phyloP scores from a whole-genome alignment of 176 grass and related monocot species.

The Avena atlantica region DNA sequence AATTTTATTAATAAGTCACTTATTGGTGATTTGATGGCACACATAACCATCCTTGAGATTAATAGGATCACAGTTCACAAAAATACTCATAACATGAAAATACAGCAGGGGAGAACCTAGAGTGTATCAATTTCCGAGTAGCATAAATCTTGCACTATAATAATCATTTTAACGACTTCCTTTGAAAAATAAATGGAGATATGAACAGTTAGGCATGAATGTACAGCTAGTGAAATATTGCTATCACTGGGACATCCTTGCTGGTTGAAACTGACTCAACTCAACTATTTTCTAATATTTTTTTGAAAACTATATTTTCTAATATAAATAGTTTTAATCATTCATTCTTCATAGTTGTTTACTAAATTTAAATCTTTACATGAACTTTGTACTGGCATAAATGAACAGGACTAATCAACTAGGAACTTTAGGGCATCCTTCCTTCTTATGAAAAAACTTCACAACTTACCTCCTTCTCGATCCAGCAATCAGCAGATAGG shows the following conservation, averaged over 20 bases:
- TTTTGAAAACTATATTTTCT: constrained; percentile 10
- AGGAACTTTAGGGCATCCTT: constrained; percentile 27
- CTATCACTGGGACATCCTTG: neutral
- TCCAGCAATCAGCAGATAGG: constrained; percentile 89
- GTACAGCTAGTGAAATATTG: neutral
- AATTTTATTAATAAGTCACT: constrained; percentile 28
- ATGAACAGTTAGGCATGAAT: neutral
- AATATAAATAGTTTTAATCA: constrained; percentile 5
- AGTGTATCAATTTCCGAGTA: constrained; percentile 8
- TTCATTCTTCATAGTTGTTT: constrained; percentile 5
- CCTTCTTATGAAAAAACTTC: constrained; percentile 28
- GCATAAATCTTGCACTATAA: neutral
- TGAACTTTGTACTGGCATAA: neutral
- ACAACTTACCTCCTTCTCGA: constrained; percentile 78
- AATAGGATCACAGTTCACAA: neutral
- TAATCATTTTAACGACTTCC: neutral
- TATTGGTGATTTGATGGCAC: neutral
- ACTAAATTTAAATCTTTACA: neutral
- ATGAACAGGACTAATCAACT: constrained; percentile 3
- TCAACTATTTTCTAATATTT: too few species aligned
- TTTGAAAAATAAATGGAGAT: neutral
- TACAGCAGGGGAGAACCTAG: neutral
- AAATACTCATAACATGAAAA: constrained; percentile 11
- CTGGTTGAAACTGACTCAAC: too few species aligned
- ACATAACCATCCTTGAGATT: neutral